Percentiles rank a stretch among this genome's conserved stretches.
phyloP scores from a whole-genome alignment of 371 early-diverging fungal species.

The Syncephalastrum contaminatum region DNA sequence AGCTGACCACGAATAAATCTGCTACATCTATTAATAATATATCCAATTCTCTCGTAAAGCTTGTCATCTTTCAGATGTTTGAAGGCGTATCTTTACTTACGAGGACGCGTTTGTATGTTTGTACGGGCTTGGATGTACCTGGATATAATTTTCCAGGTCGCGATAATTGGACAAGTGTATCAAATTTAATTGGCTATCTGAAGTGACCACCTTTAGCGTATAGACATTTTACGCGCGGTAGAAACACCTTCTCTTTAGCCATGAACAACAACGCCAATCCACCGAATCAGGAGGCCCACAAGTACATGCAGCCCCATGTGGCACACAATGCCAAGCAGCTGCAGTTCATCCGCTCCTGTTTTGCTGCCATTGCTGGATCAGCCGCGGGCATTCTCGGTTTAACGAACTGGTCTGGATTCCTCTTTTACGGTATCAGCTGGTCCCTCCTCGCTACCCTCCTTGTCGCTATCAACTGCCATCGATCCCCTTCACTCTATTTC shows the following conservation, averaged over 20 bases:
- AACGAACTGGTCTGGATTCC: slow-evolving; percentile 68
- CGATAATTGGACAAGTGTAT: no score
- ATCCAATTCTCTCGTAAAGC: no score
- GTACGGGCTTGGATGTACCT: no score
- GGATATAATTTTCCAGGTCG: no score
- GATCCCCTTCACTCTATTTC: slow-evolving; percentile 43
- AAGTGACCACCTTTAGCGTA: slow-evolving; percentile 1
- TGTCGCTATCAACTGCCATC: slow-evolving; percentile 35
- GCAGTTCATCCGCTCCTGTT: slow-evolving; percentile 72
- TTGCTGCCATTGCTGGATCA: slow-evolving; percentile 75
- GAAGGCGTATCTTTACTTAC: no score
- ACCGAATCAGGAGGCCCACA: slow-evolving; percentile 40
- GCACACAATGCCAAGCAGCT: slow-evolving; percentile 67
- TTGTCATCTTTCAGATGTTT: no score
- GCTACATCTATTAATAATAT: no score
- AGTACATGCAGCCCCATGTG: slow-evolving; percentile 57
- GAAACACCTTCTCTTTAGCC: neutral
- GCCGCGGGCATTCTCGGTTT: slow-evolving; percentile 81
- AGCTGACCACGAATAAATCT: no score
- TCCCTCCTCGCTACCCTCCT: slow-evolving; percentile 54
- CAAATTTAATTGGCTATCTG: no score
- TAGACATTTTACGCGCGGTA: neutral
- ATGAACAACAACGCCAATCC: slow-evolving; percentile 18
- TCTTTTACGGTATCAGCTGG: slow-evolving; percentile 72
- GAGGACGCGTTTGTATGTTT: no score